Conservation (phyloP, 2,329 filamentous ascomycete species). For the Aspergillus sp. region DNA sequence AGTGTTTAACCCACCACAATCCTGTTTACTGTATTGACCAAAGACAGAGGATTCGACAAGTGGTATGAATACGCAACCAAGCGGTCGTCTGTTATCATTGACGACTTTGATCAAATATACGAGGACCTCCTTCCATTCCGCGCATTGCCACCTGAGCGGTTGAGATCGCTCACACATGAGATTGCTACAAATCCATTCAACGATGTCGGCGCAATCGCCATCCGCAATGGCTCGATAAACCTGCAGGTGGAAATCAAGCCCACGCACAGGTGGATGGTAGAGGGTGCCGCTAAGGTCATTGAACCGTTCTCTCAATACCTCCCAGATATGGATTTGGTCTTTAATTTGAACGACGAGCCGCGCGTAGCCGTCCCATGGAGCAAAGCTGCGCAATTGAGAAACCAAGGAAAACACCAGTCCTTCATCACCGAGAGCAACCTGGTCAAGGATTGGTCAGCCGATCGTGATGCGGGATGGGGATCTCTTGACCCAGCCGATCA, state of each 20-base stretch:
- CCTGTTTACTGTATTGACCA: constrained; percentile 4
- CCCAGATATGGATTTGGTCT: constrained; percentile 58
- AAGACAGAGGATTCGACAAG: constrained; percentile 46
- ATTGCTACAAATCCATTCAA: constrained; percentile 50
- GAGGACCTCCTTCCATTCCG: constrained; percentile 52
- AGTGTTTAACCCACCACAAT: constrained; percentile 8
- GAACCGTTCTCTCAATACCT: constrained; percentile 47
- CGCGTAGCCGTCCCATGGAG: constrained; percentile 50
- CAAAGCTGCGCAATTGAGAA: constrained; percentile 31
- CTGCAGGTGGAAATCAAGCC: constrained; percentile 46
- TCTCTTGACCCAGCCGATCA: constrained; percentile 29
- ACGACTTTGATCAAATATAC: constrained; percentile 56
- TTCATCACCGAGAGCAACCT: constrained; percentile 15
- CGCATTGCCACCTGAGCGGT: constrained; percentile 43
- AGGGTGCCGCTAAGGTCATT: constrained; percentile 49
- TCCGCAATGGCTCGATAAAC: constrained; percentile 48
- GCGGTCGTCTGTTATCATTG: constrained; percentile 48
- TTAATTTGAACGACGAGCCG: constrained; percentile 57
- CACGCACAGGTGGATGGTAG: constrained; percentile 54
- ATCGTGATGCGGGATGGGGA: constrained; percentile 33
- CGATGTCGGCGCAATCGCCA: constrained; percentile 49
- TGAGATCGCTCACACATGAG: constrained; percentile 48
- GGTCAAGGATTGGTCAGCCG: constrained; percentile 28
- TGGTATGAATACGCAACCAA: constrained; percentile 53
- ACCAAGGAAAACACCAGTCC: constrained; percentile 17